Base-by-base conservation (phyloP, 345 rosid genomes). In the Nephelium lappaceum region DNA sequence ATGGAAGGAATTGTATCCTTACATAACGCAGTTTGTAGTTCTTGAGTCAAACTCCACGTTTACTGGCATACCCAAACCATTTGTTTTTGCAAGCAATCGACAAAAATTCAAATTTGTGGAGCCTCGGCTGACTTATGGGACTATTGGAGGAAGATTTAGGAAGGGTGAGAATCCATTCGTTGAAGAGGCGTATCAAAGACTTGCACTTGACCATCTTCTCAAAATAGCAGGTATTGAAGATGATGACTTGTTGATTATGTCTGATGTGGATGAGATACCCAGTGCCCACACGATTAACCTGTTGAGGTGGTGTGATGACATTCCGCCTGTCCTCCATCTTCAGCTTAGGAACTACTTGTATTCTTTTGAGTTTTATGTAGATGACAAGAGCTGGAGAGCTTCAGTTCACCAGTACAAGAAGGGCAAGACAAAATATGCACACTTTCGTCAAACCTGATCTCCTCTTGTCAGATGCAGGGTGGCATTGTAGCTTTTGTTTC, bases 401-500 rank as follows among this genome's bases (percentile, higher is more conserved):
- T 91, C 99, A 0, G 84, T 93, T 53, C 99, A 95, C 75, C 86
- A 80, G 41, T 93, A 90, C 82, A 78, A 83, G 82, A 72, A 82
- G 0, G 92, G 93, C 49, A 87, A 89, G 80, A 93, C 98, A 4
- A 82, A 90, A 70, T 95, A 95, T 74, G 96, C 95, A 41, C 99
- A 95, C 79, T 93, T 75, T 77, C 94, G 98, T 10, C 99, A 90
- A 84, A 85, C 90, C 0, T n/a, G 91, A 95, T 82, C 27, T 82
- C 27, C 84, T 93, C 6, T 79, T 95, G 77, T 82, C 98, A 5
- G 97, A 92, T 84, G 75, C 98, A 0, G 98, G 98, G 12, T 95
- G 98, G 98, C 99, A 93, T 81, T 95, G 99, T 77, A 95, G 99
- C 86, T 95, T 95, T 84, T 95, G 98, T 79, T 95, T 95, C 82